Percentiles rank a stretch among this genome's conserved stretches.
These are phyloP conservation scores for Colletotrichum acutatum DNA, from an alignment of 2,329 filamentous ascomycete species.

Conservation along the genomic window DNA sequence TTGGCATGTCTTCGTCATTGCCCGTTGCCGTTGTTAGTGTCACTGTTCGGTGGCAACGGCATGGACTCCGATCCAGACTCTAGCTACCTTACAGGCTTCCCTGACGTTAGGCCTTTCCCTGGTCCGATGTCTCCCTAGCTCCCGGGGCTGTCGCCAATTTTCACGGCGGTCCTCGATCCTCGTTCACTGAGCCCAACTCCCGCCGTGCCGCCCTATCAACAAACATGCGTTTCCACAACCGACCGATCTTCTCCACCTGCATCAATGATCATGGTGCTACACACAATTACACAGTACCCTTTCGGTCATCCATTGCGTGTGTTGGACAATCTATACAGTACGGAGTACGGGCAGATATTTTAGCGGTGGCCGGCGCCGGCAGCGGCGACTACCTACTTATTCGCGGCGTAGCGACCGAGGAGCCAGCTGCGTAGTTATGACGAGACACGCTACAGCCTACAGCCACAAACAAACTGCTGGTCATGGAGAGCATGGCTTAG, in stretches of 20 bases:
- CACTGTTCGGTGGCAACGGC: neutral
- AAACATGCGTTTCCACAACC: conserved; percentile 3
- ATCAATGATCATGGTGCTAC: neutral
- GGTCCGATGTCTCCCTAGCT: neutral
- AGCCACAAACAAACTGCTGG: neutral
- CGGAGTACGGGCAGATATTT: neutral
- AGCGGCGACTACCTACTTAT: conserved; percentile 4
- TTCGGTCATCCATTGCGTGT: neutral
- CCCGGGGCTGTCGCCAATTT: neutral
- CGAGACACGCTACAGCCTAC: neutral
- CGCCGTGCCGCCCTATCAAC: neutral
- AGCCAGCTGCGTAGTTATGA: conserved; percentile 15
- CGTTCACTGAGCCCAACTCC: conserved; percentile 10
- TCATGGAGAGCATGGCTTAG: conserved; percentile 6
- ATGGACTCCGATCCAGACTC: neutral
- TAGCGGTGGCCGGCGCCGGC: neutral
- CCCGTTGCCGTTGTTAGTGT: neutral
- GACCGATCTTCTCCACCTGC: neutral
- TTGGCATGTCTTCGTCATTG: neutral
- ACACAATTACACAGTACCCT: neutral
- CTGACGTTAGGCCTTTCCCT: neutral
- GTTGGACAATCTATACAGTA: neutral
- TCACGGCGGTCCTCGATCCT: conserved; percentile 9
- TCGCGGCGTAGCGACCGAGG: conserved; percentile 9
- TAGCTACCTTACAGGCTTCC: neutral